Conservation (phyloP, 352 stramenopile species). For the Pythium apleroticum region DNA sequence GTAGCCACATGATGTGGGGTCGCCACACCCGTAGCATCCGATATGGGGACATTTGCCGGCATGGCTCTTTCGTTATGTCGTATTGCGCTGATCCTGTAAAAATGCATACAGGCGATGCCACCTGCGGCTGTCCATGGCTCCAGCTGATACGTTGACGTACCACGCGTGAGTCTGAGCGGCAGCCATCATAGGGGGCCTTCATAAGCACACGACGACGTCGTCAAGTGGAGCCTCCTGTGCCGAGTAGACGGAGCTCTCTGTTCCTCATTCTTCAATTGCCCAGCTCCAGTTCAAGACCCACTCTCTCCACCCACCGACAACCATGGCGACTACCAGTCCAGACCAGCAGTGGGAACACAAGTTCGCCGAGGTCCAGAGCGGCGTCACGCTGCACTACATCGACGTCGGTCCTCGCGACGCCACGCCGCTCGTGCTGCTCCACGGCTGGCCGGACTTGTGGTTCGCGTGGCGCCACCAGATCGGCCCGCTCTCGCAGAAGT, state of each 20-base stretch:
- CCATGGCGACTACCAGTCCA: not conserved
- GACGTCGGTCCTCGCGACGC: conserved; percentile 45
- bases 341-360: not conserved
- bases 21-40: too few species aligned
- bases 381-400: conserved; percentile 36
- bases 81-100: too few species aligned
- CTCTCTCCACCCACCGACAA: not conserved
- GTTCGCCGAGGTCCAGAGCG: conserved; percentile 1
- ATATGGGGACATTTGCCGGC: too few species aligned
- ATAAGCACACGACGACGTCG: not conserved
- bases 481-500: conserved; percentile 41
- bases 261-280: not conserved
- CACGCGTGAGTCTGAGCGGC: not conserved
- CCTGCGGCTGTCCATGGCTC: not conserved
- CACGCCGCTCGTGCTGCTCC: conserved; percentile 51
- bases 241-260: not conserved
- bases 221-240: not conserved
- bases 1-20: too few species aligned
- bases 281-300: not conserved
- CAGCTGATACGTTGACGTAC: not conserved
- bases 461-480: conserved; percentile 68
- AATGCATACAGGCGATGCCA: not conserved
- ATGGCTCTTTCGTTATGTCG: too few species aligned
- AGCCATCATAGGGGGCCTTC: not conserved
- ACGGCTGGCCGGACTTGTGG: conserved; percentile 66